Conservation (phyloP, 768 basidiomycete genomes). For the Lactifluus hygrophoroides region DNA sequence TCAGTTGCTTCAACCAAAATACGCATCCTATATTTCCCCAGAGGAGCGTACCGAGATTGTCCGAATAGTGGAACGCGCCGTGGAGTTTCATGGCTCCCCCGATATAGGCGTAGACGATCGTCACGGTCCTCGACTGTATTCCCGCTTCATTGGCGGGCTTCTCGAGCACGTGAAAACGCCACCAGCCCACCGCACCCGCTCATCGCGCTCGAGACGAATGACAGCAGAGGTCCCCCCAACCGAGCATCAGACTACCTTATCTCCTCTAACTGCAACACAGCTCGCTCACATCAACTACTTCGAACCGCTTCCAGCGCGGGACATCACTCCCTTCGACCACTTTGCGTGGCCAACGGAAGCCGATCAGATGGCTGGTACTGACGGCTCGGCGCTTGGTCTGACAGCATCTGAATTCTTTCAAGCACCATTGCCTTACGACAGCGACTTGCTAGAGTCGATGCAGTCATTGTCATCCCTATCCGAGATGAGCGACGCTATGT, state of each 20-base stretch:
- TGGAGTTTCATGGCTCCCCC: constrained; percentile 24
- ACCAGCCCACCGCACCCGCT: neutral
- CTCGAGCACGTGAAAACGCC: constrained; percentile 17
- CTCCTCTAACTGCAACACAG: neutral
- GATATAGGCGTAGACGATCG: constrained; percentile 27
- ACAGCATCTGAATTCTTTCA: constrained; percentile 18
- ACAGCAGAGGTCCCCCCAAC: neutral
- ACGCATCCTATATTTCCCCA: constrained; percentile 21
- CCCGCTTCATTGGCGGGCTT: constrained; percentile 26
- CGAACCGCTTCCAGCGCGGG: constrained; percentile 14
- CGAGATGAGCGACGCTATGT: constrained; percentile 3
- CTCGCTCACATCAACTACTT: constrained; percentile 1
- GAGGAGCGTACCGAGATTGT: constrained; percentile 24
- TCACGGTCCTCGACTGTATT: constrained; percentile 28
- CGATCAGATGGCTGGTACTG: neutral
- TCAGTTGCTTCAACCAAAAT: constrained; percentile 26
- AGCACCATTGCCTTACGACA: constrained; percentile 17
- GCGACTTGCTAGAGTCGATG: constrained; percentile 19
- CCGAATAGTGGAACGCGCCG: constrained; percentile 20
- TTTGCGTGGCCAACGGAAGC: constrained; percentile 4
- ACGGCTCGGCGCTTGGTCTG: constrained; percentile 7
- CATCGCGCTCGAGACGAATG: constrained; percentile 2
- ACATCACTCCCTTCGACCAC: constrained; percentile 18
- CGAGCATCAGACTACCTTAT: neutral
- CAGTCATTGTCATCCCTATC: constrained; percentile 11